A percentile compares a stretch with the other conserved stretches of the same genome.
phyloP scores from a whole-genome alignment of 2,329 filamentous ascomycete genomes.

The Emergomyces pasteurianus region DNA sequence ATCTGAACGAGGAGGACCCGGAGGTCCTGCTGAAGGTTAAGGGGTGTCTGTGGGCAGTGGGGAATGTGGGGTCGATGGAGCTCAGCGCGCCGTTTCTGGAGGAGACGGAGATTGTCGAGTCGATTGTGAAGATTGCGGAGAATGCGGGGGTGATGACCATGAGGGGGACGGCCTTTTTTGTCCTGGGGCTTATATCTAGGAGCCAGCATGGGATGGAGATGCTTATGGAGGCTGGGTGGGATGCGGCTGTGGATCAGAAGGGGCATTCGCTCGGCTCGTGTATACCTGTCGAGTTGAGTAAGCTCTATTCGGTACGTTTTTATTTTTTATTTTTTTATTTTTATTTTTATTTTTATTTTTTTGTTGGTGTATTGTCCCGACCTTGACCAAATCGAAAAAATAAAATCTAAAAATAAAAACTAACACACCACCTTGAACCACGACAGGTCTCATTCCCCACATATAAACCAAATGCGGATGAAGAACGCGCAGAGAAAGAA shows the following conservation, averaged over 20 bases:
- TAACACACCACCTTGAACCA: background rate
- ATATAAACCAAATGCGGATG: slow-evolving; percentile 31
- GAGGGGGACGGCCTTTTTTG: slow-evolving; percentile 92
- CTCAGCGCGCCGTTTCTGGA: slow-evolving; percentile 90
- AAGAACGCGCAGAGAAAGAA: slow-evolving; percentile 30
- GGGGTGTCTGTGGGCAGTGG: slow-evolving; percentile 92
- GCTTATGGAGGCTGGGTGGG: slow-evolving; percentile 80
- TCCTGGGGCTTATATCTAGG: slow-evolving; percentile 80
- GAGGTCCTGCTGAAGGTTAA: slow-evolving; percentile 90
- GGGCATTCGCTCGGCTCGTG: slow-evolving; percentile 80
- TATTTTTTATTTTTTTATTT: no score
- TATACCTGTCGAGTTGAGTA: slow-evolving; percentile 65
- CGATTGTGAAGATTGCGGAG: slow-evolving; percentile 82
- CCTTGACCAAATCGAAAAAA: no score
- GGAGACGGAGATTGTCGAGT: slow-evolving; percentile 72
- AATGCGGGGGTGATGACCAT: slow-evolving; percentile 81
- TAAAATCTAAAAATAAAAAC: background rate
- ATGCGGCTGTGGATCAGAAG: slow-evolving; percentile 71
- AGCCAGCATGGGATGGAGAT: slow-evolving; percentile 90
- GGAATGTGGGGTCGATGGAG: slow-evolving; percentile 97
- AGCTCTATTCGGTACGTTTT: slow-evolving; percentile 59
- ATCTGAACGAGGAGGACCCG: slow-evolving; percentile 69
- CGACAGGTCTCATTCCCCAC: slow-evolving; percentile 24
- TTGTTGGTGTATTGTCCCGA: background rate
- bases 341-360: background rate